These are phyloP conservation scores for Petunia secreta DNA, from an alignment of 257 asterid species.

Conservation along the genomic window DNA sequence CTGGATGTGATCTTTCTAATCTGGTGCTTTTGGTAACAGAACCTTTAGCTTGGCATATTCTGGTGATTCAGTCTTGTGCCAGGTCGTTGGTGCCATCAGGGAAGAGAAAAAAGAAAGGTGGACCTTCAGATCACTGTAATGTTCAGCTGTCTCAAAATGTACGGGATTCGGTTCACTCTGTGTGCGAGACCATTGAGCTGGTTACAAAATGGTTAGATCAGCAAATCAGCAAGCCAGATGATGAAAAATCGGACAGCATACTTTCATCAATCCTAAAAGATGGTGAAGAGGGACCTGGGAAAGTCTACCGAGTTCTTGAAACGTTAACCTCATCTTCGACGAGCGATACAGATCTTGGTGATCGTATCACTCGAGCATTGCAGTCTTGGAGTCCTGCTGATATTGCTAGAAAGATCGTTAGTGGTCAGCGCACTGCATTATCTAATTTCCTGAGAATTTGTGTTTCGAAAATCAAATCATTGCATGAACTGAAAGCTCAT, in stretches of 20 bases:
- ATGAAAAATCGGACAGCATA: slow-evolving; percentile 48
- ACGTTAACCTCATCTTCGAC: slow-evolving; percentile 39
- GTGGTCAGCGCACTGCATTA: slow-evolving; percentile 54
- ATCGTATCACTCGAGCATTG: slow-evolving; percentile 57
- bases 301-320: slow-evolving; percentile 51
- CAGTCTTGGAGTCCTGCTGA: slow-evolving; percentile 71
- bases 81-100: slow-evolving; percentile 72
- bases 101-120: slow-evolving; percentile 91
- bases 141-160: slow-evolving; percentile 49
- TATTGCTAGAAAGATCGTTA: slow-evolving; percentile 49
- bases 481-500: slow-evolving; percentile 54
- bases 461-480: slow-evolving; percentile 55
- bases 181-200: slow-evolving; percentile 56
- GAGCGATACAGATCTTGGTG: slow-evolving; percentile 59
- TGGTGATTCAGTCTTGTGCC: slow-evolving; percentile 70
- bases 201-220: slow-evolving; percentile 66
- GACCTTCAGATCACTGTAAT: slow-evolving; percentile 55
- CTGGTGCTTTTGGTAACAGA: slow-evolving; percentile 82
- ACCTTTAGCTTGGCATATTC: slow-evolving; percentile 88
- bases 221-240: slow-evolving; percentile 54
- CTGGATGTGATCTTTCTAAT: slow-evolving; percentile 63
- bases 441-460: slow-evolving; percentile 65
- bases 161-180: slow-evolving; percentile 59
- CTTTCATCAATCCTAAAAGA: slow-evolving; percentile 55
- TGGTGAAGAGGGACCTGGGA: slow-evolving; percentile 65